Base-by-base conservation (phyloP, 495 filamentous ascomycete genomes). In the Podospora anserina region DNA sequence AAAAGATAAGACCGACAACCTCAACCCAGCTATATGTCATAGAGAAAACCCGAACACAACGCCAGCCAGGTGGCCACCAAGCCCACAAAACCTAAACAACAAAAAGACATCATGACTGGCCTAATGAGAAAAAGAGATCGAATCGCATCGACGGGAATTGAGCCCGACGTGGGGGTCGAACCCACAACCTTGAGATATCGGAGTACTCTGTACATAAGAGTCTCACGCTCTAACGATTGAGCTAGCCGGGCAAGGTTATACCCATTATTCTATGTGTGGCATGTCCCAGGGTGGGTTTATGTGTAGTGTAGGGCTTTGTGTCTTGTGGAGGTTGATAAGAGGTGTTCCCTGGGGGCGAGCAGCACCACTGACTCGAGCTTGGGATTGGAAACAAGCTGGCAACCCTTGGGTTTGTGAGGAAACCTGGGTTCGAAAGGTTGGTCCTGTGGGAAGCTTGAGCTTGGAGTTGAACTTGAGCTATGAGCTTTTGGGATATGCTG, bases 171-270 rank as follows among this genome's bases (percentile, higher is more conserved):
- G 39, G 39, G 39, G 39, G 39, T 49, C 39, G 39, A 49, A 49
- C 39, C 39, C 39, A 49, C 13, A 49, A 49, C 39, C 39, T 49
- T 49, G 39, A 49, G 13, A 49, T 49, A 2, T 9, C 39, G 39
- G 39, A 49, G 39, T 6, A 18, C 5, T 13, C 39, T 7, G 6
- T 49, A 39, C 34, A 39, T 90, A 90, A 90, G 88, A 90, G 88
- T 90, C 88, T 89, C 85, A 90, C 88, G 88, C 88, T 90, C 88
- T 90, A 88, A 87, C 87, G 87, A 90, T 89, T 90, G 88, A 90
- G 88, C 88, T 90, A 90, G 86, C 87, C 77, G 75, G 76, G 76
- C 74, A 54, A 65, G 62, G 28, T 16, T 61, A 27, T 27, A 26
- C 59, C 20, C 19, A 32, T 32, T 32, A 0, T 32, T 32, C 13